Percentiles rank a stretch among this genome's conserved stretches.
Evolutionary conservation across 2,329 filamentous ascomycete genomes (phyloP).

Genomic region (Ophiostoma angusticollis): DNA sequence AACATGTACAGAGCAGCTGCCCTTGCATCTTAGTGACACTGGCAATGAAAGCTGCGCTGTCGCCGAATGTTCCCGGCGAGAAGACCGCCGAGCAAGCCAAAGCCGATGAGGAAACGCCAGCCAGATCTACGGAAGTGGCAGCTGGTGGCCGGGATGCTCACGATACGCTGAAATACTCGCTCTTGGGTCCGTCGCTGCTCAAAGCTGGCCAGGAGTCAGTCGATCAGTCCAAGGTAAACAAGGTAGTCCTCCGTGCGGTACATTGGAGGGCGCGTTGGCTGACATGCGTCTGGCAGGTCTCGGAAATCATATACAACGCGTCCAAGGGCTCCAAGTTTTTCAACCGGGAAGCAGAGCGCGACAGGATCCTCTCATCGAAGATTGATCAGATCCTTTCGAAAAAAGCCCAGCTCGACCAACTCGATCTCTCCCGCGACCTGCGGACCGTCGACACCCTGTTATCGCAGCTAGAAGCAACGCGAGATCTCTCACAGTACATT

Average conservation of each 20-base stretch:
- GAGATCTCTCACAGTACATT: constrained; percentile 73
- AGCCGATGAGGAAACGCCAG: too few relatives aligned
- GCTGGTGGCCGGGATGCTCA: constrained; percentile 19
- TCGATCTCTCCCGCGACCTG: constrained; percentile 60
- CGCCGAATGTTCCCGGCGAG: too few relatives aligned
- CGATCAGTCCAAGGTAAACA: constrained; percentile 80
- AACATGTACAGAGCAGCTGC: too few relatives aligned
- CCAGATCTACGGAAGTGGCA: too few relatives aligned
- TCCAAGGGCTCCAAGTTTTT: constrained; percentile 97
- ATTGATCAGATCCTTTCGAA: constrained; percentile 67
- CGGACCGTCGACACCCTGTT: constrained; percentile 72
- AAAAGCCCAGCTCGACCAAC: constrained; percentile 61
- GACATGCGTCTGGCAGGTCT: constrained; percentile 44
- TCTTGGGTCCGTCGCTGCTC: constrained; percentile 80
- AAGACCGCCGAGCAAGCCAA: too few relatives aligned
- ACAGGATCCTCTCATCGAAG: constrained; percentile 72
- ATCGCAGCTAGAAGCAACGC: constrained; percentile 59
- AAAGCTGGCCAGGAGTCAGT: constrained; percentile 89
- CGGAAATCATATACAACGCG: constrained; percentile 92
- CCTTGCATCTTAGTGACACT: too few relatives aligned
- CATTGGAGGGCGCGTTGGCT: too few relatives aligned
- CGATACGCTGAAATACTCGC: constrained; percentile 69
- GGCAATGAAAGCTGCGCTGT: too few relatives aligned
- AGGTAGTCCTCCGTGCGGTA: too few relatives aligned
- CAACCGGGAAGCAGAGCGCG: constrained; percentile 73